Conservation (phyloP, 345 rosid species). For the Eucalyptus melliodora region DNA sequence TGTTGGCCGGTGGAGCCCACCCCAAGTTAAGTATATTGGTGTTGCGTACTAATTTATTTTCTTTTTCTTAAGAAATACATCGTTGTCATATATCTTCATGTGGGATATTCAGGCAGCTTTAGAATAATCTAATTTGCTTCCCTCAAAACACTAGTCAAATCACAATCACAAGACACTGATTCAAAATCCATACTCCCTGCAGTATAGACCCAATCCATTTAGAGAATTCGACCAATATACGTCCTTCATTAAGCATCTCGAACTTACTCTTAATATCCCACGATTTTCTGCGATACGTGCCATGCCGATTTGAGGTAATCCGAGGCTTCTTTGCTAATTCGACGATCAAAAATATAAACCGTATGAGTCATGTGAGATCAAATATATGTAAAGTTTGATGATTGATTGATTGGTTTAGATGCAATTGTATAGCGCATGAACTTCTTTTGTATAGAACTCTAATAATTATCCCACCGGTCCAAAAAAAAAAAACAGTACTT, state of each 20-base stretch:
- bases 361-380: rapidly evolving
- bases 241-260: rapidly evolving
- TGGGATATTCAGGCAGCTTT: not conserved
- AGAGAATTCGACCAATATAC: not conserved
- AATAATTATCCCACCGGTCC: no score
- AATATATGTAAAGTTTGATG: not conserved
- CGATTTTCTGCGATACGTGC: rapidly evolving
- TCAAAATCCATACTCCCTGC: not conserved
- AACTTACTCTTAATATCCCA: not conserved
- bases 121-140: not conserved
- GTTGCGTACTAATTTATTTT: not conserved
- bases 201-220: not conserved
- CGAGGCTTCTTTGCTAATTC: not conserved
- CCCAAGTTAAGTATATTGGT: not conserved
- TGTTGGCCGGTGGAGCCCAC: not conserved
- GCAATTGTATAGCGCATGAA: rapidly evolving
- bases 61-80: not conserved
- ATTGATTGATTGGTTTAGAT: not conserved
- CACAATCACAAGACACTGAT: not conserved
- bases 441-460: not conserved
- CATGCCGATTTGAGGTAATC: rapidly evolving
- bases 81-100: not conserved
- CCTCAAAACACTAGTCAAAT: not conserved
- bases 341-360: rapidly evolving
- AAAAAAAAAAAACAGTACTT: not conserved